Percentiles rank a stretch among this genome's conserved stretches.
Evolutionary conservation across 2,329 filamentous ascomycete genomes (phyloP).

Genomic region (Verticillium tricorpus): DNA sequence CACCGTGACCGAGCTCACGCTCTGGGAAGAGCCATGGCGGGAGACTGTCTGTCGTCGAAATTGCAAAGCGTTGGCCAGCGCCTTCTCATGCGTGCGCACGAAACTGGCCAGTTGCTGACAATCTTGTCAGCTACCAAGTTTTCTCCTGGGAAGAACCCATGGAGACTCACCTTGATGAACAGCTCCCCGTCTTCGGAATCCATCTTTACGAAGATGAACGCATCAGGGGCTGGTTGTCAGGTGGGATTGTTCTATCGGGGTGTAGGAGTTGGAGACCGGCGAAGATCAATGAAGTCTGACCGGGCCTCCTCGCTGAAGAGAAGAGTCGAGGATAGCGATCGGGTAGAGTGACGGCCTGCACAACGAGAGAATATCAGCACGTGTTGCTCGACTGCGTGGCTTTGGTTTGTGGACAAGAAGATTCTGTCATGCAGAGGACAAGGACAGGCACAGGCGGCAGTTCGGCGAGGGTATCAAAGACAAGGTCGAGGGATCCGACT

Average conservation of each 20-base stretch:
- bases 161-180: constrained; percentile 71
- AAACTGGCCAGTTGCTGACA: constrained; percentile 87
- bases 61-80: constrained; percentile 91
- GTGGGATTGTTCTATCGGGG: not conserved
- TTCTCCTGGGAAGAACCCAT: not conserved
- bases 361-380: not conserved
- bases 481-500: not conserved
- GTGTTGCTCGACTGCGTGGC: not conserved
- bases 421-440: not conserved
- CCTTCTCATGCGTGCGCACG: constrained; percentile 95
- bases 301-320: not conserved
- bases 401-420: not conserved
- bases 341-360: not conserved
- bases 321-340: not conserved
- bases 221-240: constrained; percentile 31
- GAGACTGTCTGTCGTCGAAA: constrained; percentile 67
- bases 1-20: constrained; percentile 53
- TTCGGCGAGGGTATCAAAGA: not conserved
- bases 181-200: constrained; percentile 85
- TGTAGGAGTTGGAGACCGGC: not conserved
- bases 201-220: constrained; percentile 56
- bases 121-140: constrained; percentile 21
- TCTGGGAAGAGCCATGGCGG: constrained; percentile 66
- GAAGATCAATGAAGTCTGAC: not conserved
- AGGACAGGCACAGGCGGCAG: not conserved